phyloP scores from a whole-genome alignment of 2,329 filamentous ascomycete genomes.

The Paramyrothecium sp. region DNA sequence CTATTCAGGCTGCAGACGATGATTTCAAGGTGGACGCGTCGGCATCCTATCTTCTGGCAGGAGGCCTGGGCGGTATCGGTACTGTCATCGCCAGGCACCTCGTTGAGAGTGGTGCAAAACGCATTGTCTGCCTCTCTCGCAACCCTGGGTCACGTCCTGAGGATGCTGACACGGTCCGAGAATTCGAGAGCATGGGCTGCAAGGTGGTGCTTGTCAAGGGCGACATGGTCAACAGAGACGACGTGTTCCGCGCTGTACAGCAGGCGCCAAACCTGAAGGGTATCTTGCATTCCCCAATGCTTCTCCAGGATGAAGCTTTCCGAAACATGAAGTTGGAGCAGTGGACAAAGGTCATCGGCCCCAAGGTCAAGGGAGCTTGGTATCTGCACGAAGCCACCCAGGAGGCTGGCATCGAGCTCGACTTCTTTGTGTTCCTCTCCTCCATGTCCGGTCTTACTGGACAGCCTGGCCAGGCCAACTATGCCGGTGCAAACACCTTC shows the following conservation, averaged over 20 bases:
- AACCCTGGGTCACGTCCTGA: background rate
- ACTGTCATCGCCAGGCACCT: slow-evolving; percentile 3
- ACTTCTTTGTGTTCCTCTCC: slow-evolving; percentile 1
- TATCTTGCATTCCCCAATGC: background rate
- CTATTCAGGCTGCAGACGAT: background rate
- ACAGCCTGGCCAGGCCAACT: background rate
- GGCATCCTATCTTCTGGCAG: background rate
- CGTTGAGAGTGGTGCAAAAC: background rate
- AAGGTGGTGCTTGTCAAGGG: background rate
- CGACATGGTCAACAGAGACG: background rate
- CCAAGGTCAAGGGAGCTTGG: background rate
- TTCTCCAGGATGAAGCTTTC: background rate
- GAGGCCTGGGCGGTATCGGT: slow-evolving; percentile 1
- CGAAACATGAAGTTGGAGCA: background rate
- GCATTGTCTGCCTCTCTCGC: background rate
- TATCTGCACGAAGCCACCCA: background rate
- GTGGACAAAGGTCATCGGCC: background rate
- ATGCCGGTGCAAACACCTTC: background rate
- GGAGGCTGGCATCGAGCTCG: background rate
- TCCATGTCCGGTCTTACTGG: background rate
- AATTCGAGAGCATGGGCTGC: background rate
- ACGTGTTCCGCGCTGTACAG: background rate
- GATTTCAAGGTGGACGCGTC: background rate
- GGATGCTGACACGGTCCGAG: background rate
- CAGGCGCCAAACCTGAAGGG: background rate